A percentile compares a stretch with the other conserved stretches of the same genome.
phyloP scores from a whole-genome alignment of 225 moss, liverwort and hornwort species.

The Physcomitrium patens region DNA sequence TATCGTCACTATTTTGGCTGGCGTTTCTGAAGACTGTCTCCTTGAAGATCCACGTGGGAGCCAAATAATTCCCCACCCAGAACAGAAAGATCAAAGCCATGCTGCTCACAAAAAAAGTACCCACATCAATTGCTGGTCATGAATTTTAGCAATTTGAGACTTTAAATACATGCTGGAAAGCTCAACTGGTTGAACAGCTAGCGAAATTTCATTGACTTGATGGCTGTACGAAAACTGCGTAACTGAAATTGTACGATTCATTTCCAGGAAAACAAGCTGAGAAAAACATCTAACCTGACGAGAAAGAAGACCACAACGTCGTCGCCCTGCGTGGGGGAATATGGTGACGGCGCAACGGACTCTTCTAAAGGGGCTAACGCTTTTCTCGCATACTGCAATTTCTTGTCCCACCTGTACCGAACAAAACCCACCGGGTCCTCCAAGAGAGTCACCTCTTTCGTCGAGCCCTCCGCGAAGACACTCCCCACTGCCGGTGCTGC shows the following conservation, averaged over 20 bases:
- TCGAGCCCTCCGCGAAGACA: too few relatives aligned
- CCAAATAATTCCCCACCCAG: slow-evolving; percentile 51
- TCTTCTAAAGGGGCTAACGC: slow-evolving; percentile 47
- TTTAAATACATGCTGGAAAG: too few relatives aligned
- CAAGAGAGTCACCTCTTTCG: slow-evolving; percentile 29
- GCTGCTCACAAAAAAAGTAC: slow-evolving; percentile 31
- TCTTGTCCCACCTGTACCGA: slow-evolving; percentile 31
- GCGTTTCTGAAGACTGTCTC: slow-evolving; percentile 45
- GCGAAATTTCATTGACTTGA: too few relatives aligned
- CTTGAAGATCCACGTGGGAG: slow-evolving; percentile 56
- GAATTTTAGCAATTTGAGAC: not conserved
- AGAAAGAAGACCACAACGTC: slow-evolving; percentile 35
- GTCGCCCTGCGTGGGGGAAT: slow-evolving; percentile 38
- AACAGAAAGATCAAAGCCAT: slow-evolving; percentile 31
- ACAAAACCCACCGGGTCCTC: slow-evolving; percentile 42
- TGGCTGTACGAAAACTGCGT: too few relatives aligned
- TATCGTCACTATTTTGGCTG: slow-evolving; percentile 3
- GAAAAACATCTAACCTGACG: slow-evolving; percentile 32
- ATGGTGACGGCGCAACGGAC: slow-evolving; percentile 43
- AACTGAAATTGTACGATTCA: too few relatives aligned
- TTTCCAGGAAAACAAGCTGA: too few relatives aligned
- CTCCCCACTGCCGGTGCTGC: slow-evolving; percentile 42
- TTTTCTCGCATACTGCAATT: slow-evolving; percentile 30
- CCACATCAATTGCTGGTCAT: not conserved
- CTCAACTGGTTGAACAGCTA: too few relatives aligned